These are phyloP conservation scores for Rhodosorus marinus DNA, from an alignment of 23 red algal genomes.

Conservation along the genomic window DNA sequence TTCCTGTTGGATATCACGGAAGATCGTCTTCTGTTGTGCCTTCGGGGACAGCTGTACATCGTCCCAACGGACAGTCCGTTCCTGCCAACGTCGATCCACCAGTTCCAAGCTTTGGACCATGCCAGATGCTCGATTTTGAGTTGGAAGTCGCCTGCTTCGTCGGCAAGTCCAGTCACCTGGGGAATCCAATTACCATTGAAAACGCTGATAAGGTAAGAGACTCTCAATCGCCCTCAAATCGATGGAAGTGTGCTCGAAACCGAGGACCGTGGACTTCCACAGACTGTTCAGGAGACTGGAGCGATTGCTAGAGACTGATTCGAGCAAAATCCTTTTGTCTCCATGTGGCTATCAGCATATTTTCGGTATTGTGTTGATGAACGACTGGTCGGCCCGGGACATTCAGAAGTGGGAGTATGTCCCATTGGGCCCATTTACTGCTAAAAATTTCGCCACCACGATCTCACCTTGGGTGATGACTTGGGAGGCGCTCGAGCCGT, in stretches of 20 bases:
- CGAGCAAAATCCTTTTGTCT: no score
- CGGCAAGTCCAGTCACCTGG: conserved; percentile 13
- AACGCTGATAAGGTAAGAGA: conserved; percentile 12
- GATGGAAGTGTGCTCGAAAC: no score
- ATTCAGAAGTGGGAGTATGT: conserved; percentile 77
- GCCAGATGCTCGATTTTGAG: conserved; percentile 40
- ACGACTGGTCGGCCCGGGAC: conserved; percentile 73
- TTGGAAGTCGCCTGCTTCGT: conserved; percentile 36
- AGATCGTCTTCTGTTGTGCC: conserved; percentile 45
- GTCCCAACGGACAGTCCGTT: conserved; percentile 54
- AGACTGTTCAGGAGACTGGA: no score
- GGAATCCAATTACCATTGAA: conserved; percentile 9
- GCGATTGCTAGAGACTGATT: no score
- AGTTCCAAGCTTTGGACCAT: conserved; percentile 13
- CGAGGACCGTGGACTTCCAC: no score
- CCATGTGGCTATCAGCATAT: no score
- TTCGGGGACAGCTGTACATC: conserved; percentile 29
- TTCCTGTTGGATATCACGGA: conserved; percentile 68
- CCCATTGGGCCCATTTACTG: conserved; percentile 61
- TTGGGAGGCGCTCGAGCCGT: conserved; percentile 46
- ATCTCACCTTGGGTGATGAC: conserved; percentile 58
- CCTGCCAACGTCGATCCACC: no score
- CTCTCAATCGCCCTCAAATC: no score
- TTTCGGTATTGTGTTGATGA: conserved; percentile 55
- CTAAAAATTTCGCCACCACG: conserved; percentile 64